Evolutionary conservation across 345 rosid species (phyloP), one percentile per base, ranked within the genome.

Genomic region (Ceriops tagal): DNA sequence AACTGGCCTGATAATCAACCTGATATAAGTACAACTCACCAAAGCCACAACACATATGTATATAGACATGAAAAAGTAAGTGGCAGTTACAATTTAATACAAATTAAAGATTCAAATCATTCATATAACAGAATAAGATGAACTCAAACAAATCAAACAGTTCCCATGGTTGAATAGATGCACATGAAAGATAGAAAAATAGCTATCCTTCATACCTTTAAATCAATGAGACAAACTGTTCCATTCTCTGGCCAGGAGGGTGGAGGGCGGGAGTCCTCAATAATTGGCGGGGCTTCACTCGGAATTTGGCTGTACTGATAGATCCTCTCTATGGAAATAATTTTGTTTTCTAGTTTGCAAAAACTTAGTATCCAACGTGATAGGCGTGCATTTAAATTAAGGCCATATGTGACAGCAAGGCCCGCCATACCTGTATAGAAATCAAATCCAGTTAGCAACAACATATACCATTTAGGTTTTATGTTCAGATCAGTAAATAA

Each of bases 331-430:
- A 95, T 92, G 39, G 99, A 95, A 58, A 95, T 95, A 65, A 95
- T 95, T 67, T 92, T 96, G 76, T 96, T 96, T 84, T 96, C 99
- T 31, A 96, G 97, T 82, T 96, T 96, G 86, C 99, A 96, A 83
- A 90, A 96, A 85, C 99, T 96, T 63, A 96, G 98, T 75, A 96
- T 92, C 99, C 99, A 96, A 69, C 99, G 81, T 28, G 99, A 96
- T 60, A 96, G 74, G 56, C 99, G 96, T 65, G 97, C 98, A 61
- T 96, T 96, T 76, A 96, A 83, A 80, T 96, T 96, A 68, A 96
- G 98, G 62, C 99, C 99, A 66, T 96, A 96, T 20, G 99, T 96
- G 70, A 96, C 98, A 55, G 99, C 99, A 69, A 96, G 98, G 73
- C 99, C 99, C 20, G 99, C 99, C 99, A 96, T 96, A 77, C 98